Evolutionary conservation across 257 asterid species (phyloP), one percentile per base, ranked within the genome.

Genomic region (Scutellaria minor): DNA sequence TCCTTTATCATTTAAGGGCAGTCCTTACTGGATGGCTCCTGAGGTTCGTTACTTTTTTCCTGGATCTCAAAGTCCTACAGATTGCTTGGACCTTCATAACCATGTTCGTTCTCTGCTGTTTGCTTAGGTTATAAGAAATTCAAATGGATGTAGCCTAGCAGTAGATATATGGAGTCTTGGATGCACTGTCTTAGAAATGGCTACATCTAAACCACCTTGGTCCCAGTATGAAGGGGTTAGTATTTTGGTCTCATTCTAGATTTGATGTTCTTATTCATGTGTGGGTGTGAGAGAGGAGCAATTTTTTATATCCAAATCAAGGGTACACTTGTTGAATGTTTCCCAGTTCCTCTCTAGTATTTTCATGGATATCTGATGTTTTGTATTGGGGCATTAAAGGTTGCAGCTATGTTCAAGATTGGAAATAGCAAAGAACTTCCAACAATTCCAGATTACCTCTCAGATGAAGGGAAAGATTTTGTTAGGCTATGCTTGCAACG

Each of bases 11-110:
- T 90, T 92, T 72, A 95, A 92, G 87, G 99, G 99, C 68, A 95
- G 99, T 83, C 99, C 99, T 62, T 92, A 95, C 77, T 95, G 99
- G 99, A 95, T 95, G 99, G 99, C 99, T 47, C 99, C 99, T 6
- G 99, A 95, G 98, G 99, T 94, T 73, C 61, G 87, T 76, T 44
- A 27, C 22, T 56, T 37, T 41, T 40, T 41, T 66, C 44, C 39
- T 60, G 61, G 71, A 71, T 40, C 20, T 18, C 9, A 27, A 71
- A 27, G 35, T 45, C 67, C 62, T 60, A 39, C 22, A 51, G 55
- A 27, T 44, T 75, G 37, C 65, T 61, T 54, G 37, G 20, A 13
- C 75, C 64, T 31, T 31, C 65, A 37, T 65, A 44, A 48, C 45
- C 20, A 11, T 60, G 20, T 47, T 50, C 58, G 6, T 51, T 65